Base-by-base conservation (phyloP, 306 rosid species). In the Lablab purpureus region DNA sequence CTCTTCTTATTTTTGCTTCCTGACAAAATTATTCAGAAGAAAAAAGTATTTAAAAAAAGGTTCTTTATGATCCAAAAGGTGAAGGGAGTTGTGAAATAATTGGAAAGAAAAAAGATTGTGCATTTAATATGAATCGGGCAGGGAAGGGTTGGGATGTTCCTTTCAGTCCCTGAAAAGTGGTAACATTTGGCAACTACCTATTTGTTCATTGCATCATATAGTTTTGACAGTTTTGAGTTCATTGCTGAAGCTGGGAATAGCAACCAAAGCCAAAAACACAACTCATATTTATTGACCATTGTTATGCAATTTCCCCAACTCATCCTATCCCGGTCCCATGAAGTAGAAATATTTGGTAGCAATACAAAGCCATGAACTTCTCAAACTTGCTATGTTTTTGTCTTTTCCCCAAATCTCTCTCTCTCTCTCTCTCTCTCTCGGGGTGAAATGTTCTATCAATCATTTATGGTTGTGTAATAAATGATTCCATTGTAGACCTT, bases 91-190 rank as follows among this genome's bases (percentile, higher is more conserved):
- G 2, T 27, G 10, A 51, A 71, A 47, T 49, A 6, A 51, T 32
- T 71, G 13, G 19, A 36, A 73, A 74, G 1, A 74, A 58, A 51
- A n/a, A 17, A 22, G 4, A 15, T 41, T 0, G 18, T 51, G 77
- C 66, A 52, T 67, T 68, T 27, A 78, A 55, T 4, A 55, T 27
- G 1, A n/a, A 78, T 21, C 6, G 41, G 60, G 49, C 13, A 71
- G 21, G 56, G 51, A 51, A 65, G 56, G 55, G 56, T 80, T 60
- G 78, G 55, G 73, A 62, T 49, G 55, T 47, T 49, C 5, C 56
- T 72, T 22, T 80, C 54, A 22, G 73, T 13, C 51, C 40, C 40
- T 30, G 13, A 76, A 46, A 51, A 65, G 67, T 66, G 67, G 37
- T 25, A 0, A 11, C 62, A 22, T 75, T 65, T 51, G 80, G 69